Conservation (phyloP, 768 basidiomycete genomes). For the Mycena maculata region DNA sequence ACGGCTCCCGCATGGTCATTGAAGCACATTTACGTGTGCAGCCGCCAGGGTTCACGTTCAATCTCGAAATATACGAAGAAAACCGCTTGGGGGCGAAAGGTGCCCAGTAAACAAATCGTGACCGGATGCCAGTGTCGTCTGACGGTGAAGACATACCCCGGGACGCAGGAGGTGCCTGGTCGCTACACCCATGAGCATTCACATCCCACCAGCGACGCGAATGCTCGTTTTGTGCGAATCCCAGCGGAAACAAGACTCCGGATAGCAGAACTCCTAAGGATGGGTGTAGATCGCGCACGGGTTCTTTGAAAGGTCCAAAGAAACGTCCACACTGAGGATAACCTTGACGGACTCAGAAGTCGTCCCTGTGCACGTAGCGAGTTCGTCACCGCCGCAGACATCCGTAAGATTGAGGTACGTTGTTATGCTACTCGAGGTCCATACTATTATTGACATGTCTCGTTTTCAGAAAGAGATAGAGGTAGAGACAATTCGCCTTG, state of each 20-base stretch:
- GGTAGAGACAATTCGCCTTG: constrained; percentile 22
- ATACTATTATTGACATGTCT: not conserved
- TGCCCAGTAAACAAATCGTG: not conserved
- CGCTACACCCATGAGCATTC: constrained; percentile 18
- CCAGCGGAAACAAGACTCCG: not conserved
- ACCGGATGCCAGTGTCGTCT: constrained; percentile 9
- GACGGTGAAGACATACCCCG: constrained; percentile 18
- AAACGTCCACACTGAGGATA: constrained; percentile 16
- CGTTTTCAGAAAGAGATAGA: constrained; percentile 21
- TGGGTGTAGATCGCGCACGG: not conserved
- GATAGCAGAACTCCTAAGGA: not conserved
- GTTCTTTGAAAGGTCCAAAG: constrained; percentile 7
- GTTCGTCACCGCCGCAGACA: constrained; percentile 8
- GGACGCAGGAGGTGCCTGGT: not conserved
- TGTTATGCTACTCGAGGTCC: not conserved
- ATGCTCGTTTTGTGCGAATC: constrained; percentile 1
- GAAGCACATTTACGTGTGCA: constrained; percentile 21
- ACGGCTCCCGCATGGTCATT: not conserved
- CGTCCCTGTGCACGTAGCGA: not conserved
- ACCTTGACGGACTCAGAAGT: not conserved
- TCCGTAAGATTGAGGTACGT: constrained; percentile 3
- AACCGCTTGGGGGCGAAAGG: not conserved
- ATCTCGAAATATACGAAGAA: constrained; percentile 10
- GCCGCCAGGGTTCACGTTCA: constrained; percentile 4
- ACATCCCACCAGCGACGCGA: constrained; percentile 12